phyloP scores from a whole-genome alignment of 148 eudicot species.

The Agrostemma githago region DNA sequence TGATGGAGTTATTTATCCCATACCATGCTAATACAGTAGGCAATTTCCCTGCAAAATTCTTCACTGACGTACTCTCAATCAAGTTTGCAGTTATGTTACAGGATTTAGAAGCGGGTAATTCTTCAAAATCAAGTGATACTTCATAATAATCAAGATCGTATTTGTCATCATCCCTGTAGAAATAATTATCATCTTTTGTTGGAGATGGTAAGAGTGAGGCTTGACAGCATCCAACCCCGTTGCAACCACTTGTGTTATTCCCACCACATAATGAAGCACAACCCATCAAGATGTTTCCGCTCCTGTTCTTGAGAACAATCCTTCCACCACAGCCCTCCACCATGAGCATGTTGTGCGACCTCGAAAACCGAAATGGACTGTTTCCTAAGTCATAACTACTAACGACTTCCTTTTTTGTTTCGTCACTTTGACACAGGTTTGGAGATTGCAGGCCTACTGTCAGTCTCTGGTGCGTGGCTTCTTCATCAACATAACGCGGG shows the following conservation, averaged over 20 bases:
- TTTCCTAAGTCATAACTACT: neutral
- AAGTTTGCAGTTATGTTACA: slow-evolving; percentile 5
- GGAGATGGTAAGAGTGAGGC: slow-evolving; percentile 14
- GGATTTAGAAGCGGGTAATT: neutral
- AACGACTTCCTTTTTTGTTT: neutral
- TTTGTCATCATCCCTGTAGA: too few species aligned
- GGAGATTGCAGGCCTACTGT: slow-evolving; percentile 10
- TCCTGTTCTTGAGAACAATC: slow-evolving; percentile 13
- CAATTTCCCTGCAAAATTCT: slow-evolving; percentile 1
- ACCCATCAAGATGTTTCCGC: neutral
- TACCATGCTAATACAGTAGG: slow-evolving; percentile 13
- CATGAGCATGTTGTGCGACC: slow-evolving; percentile 2
- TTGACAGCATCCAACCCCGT: slow-evolving; percentile 32
- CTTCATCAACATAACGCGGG: too few species aligned
- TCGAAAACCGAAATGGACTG: slow-evolving; percentile 23
- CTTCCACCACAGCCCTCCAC: slow-evolving; percentile 25
- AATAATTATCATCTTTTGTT: too few species aligned
- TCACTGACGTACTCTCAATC: neutral
- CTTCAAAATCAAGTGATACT: neutral
- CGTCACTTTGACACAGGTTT: slow-evolving; percentile 11
- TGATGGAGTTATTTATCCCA: neutral
- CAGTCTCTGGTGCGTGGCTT: neutral
- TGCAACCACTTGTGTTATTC: neutral
- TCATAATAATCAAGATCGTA: slow-evolving; percentile 4
- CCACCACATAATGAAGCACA: slow-evolving; percentile 22